Evolutionary conservation across 495 filamentous ascomycete species (phyloP).

Genomic region (Hyaloscypha hepaticicola): DNA sequence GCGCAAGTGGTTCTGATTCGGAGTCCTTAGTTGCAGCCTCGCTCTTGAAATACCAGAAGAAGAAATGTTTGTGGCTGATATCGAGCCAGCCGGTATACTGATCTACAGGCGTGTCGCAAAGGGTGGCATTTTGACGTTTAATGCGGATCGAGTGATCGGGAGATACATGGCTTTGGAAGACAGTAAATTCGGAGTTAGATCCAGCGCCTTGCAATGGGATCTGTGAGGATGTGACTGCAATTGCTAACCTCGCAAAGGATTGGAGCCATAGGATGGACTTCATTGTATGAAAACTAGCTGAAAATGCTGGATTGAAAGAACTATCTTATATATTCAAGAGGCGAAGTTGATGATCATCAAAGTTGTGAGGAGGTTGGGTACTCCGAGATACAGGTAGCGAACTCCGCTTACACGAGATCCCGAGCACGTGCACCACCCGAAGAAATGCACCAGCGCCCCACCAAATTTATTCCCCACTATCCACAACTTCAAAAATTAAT

Average conservation of each 20-base stretch:
- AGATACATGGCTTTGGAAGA: slow-evolving; percentile 17
- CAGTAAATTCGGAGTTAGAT: slow-evolving; percentile 1
- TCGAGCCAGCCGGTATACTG: slow-evolving; percentile 27
- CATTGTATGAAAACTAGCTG: background rate
- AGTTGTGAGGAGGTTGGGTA: too few species aligned
- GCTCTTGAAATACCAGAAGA: slow-evolving; percentile 30
- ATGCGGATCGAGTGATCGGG: slow-evolving; percentile 19
- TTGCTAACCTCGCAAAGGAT: background rate
- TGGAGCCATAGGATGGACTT: background rate
- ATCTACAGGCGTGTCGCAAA: slow-evolving; percentile 21
- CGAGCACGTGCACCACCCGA: too few species aligned
- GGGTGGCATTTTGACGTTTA: slow-evolving; percentile 20
- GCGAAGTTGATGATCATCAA: too few species aligned
- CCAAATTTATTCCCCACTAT: too few species aligned
- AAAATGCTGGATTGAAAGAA: background rate
- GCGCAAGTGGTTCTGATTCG: slow-evolving; percentile 9
- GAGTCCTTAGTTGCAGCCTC: slow-evolving; percentile 37
- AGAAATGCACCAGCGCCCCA: too few species aligned
- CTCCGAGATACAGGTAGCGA: too few species aligned
- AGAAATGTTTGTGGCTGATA: slow-evolving; percentile 17
- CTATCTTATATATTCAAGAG: too few species aligned
- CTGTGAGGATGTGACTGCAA: background rate
- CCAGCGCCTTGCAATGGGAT: background rate
- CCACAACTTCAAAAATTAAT: too few species aligned
- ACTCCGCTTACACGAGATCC: too few species aligned